phyloP scores from a whole-genome alignment of 192 early-diverging fungal genomes.

The Ambispora gerdemannii region DNA sequence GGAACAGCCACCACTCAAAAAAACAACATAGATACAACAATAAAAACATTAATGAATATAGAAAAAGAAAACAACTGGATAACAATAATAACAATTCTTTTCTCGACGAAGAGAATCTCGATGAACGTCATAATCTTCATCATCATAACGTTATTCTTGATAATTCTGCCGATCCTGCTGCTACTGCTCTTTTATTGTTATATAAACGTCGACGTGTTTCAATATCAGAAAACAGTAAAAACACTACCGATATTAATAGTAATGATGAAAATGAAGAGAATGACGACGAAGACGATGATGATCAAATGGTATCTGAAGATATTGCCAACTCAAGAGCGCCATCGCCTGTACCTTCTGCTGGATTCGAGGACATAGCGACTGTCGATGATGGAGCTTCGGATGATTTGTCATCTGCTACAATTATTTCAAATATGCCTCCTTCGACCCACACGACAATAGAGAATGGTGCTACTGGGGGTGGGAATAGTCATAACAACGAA shows the following conservation, averaged over 20 bases:
- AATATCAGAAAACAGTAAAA: background rate
- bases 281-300: background rate
- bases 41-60: slow-evolving; percentile 1
- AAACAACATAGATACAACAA: background rate
- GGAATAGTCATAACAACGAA: background rate
- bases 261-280: background rate
- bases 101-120: background rate
- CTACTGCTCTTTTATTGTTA: too few relatives aligned
- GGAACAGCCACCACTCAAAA: slow-evolving; percentile 1
- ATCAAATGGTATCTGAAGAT: background rate
- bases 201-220: background rate
- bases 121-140: slow-evolving; percentile 14
- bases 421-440: background rate
- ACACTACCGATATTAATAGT: background rate
- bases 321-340: background rate
- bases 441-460: background rate
- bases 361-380: slow-evolving; percentile 17
- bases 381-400: slow-evolving; percentile 18
- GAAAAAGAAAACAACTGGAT: background rate
- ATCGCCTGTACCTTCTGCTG: slow-evolving; percentile 3
- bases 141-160: background rate
- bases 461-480: background rate
- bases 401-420: background rate
- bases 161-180: background rate
- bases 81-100: background rate